A percentile compares a stretch with the other conserved stretches of the same genome.
phyloP scores from a whole-genome alignment of 495 filamentous ascomycete species.

The Daldinia grandis region DNA sequence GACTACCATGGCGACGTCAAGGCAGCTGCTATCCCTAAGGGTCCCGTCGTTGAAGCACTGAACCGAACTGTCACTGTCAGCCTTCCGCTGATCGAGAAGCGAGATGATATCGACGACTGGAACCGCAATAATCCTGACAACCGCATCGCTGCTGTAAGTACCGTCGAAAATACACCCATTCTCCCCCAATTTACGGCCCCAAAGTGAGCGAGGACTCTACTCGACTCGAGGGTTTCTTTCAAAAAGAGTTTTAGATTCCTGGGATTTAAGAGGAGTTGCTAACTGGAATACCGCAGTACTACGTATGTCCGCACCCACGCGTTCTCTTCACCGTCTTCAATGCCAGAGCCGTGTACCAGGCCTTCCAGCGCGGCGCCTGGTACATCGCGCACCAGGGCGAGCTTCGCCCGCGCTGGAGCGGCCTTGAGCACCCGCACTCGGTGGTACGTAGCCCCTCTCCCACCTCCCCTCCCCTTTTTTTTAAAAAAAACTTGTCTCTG shows the following conservation, averaged over 20 bases:
- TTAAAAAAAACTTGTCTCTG: too few species aligned
- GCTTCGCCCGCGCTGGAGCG: slow-evolving; percentile 17
- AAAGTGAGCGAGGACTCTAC: too few species aligned
- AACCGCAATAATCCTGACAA: slow-evolving; percentile 7
- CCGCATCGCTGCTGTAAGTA: slow-evolving; percentile 14
- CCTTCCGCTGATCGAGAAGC: slow-evolving; percentile 1
- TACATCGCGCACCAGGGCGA: slow-evolving; percentile 6
- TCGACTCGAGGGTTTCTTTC: too few species aligned
- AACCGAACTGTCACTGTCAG: not conserved
- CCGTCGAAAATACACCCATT: not conserved
- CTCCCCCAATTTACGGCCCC: too few species aligned
- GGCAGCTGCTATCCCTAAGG: not conserved
- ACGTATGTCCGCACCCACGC: slow-evolving; percentile 15
- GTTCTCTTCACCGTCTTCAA: slow-evolving; percentile 9
- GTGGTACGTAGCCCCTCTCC: not conserved
- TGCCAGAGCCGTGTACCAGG: slow-evolving; percentile 12
- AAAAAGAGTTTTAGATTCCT: too few species aligned
- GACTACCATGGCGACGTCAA: not conserved
- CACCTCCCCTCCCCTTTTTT: too few species aligned
- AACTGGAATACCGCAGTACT: not conserved
- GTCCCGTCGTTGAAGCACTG: not conserved
- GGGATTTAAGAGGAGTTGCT: not conserved
- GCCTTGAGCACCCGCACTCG: slow-evolving; percentile 8
- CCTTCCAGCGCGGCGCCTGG: slow-evolving; percentile 17
- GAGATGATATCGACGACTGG: slow-evolving; percentile 27